Evolutionary conservation across 495 filamentous ascomycete genomes (phyloP).

Genomic region (Pseudevernia furfuracea): DNA sequence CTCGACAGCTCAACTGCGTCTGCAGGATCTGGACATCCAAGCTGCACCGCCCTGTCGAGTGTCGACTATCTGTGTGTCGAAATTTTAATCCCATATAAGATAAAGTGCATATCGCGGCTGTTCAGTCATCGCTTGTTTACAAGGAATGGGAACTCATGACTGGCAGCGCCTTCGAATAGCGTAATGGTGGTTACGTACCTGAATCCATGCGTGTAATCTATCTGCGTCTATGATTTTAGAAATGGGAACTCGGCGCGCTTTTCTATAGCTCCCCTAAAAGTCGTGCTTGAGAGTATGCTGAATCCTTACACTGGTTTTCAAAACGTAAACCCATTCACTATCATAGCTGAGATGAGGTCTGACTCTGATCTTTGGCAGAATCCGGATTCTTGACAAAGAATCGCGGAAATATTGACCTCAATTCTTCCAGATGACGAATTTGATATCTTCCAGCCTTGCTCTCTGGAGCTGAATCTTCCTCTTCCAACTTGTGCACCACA

Average conservation of each 20-base stretch:
- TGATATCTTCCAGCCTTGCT: conserved; percentile 57
- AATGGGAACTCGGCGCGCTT: background rate
- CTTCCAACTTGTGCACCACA: conserved; percentile 72
- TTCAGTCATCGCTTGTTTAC: no score
- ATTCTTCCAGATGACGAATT: conserved; percentile 63
- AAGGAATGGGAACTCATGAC: no score
- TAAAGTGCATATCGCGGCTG: no score
- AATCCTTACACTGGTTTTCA: background rate
- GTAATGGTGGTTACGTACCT: background rate
- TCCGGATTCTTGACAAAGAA: conserved; percentile 46
- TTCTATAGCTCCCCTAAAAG: background rate
- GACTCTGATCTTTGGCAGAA: conserved; percentile 1
- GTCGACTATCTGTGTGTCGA: no score
- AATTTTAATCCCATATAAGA: no score
- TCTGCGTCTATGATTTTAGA: background rate
- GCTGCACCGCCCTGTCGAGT: no score
- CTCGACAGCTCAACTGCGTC: no score
- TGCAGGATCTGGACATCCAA: no score
- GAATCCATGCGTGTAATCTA: background rate
- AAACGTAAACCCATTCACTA: background rate
- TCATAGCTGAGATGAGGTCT: conserved; percentile 12
- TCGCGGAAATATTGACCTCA: conserved; percentile 65
- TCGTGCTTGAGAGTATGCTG: background rate
- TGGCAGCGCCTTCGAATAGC: background rate
- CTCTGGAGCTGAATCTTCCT: conserved; percentile 49